Percentiles rank a stretch among this genome's conserved stretches.
Conservation (phyloP, 2,329 filamentous ascomycete species). For the Dothideomycetes sp. region DNA sequence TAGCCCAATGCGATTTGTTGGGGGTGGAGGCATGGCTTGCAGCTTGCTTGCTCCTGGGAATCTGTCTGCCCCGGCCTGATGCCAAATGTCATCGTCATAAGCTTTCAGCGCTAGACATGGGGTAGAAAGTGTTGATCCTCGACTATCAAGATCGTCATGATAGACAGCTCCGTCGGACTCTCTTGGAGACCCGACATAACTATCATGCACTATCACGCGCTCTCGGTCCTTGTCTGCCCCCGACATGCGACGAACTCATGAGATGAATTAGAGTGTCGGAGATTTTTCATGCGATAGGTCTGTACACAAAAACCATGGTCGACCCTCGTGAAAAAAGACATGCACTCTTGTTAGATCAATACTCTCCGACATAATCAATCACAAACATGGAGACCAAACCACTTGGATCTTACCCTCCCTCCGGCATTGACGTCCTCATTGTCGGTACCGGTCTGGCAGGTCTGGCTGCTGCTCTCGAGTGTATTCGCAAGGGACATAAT, state of each 20-base stretch:
- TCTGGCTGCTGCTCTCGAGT: constrained; percentile 25
- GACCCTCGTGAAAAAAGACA: constrained; percentile 7
- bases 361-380: constrained; percentile 1
- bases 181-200: constrained; percentile 11
- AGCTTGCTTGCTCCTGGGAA: constrained; percentile 2
- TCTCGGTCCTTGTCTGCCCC: constrained; percentile 6
- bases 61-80: constrained; percentile 5
- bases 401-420: constrained; percentile 42
- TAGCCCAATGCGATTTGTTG: constrained; percentile 5
- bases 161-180: constrained; percentile 6
- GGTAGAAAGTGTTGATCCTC: background rate
- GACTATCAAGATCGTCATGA: constrained; percentile 11
- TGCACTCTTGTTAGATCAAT: constrained; percentile 10
- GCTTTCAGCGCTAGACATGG: constrained; percentile 4
- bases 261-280: constrained; percentile 1
- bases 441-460: constrained; percentile 25
- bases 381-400: constrained; percentile 31
- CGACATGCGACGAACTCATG: constrained; percentile 8
- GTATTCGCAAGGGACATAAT: constrained; percentile 25
- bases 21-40: background rate
- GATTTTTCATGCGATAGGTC: background rate
- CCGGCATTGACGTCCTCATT: constrained; percentile 25
- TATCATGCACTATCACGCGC: constrained; percentile 2
- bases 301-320: constrained; percentile 11
- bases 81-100: constrained; percentile 8